Conservation (phyloP, 1,284 basidiomycete genomes). For the Pascua sp. region DNA sequence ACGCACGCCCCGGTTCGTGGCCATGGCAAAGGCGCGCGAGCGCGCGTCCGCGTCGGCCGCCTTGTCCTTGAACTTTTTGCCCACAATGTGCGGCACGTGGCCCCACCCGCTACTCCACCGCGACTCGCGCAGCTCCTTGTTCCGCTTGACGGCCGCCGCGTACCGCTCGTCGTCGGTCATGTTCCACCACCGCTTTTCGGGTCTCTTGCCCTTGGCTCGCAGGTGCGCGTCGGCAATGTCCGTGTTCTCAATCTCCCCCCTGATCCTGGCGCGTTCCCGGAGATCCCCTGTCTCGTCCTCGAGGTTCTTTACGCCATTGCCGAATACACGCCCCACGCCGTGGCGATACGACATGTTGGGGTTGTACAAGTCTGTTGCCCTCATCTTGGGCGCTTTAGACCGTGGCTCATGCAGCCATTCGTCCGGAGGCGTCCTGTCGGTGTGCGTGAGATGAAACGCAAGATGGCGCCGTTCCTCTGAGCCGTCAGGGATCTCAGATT, state of each 20-base stretch:
- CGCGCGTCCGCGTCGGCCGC: not conserved
- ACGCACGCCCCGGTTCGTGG: not conserved
- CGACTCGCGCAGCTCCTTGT: too few relatives aligned
- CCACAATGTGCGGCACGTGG: not conserved
- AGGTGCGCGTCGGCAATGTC: constrained; percentile 4
- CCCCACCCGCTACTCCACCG: too few relatives aligned
- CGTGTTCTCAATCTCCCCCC: constrained; percentile 11
- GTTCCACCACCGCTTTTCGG: not conserved
- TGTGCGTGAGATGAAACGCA: constrained; percentile 17
- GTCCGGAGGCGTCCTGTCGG: constrained; percentile 6
- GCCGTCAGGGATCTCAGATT: constrained; percentile 5
- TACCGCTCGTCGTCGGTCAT: not conserved
- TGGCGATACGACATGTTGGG: constrained; percentile 14
- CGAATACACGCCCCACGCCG: constrained; percentile 33
- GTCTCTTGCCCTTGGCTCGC: not conserved
- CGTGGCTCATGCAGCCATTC: constrained; percentile 9
- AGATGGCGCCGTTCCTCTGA: constrained; percentile 6
- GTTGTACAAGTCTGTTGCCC: not conserved
- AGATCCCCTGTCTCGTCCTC: constrained; percentile 6
- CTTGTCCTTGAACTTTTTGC: not conserved
- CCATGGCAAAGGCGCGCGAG: not conserved
- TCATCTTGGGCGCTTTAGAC: not conserved
- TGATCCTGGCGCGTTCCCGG: constrained; percentile 1
- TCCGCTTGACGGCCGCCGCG: too few relatives aligned
- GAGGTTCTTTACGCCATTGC: constrained; percentile 14